A percentile compares a stretch with the other conserved stretches of the same genome.
Evolutionary conservation across 2,329 filamentous ascomycete species (phyloP).

Genomic region (Fusarium pininemorale): DNA sequence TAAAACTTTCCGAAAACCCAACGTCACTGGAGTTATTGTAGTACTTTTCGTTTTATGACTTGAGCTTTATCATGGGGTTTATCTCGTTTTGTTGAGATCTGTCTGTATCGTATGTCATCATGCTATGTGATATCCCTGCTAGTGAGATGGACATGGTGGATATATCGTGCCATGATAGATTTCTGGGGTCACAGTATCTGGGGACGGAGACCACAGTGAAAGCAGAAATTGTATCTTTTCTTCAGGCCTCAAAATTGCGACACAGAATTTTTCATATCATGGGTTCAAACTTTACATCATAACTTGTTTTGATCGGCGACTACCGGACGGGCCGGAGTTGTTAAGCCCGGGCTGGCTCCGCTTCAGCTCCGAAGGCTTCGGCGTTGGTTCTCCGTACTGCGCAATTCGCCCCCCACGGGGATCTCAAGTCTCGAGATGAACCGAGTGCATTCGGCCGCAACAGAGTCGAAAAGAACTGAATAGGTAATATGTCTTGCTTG

Average conservation of each 20-base stretch:
- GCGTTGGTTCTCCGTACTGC: conserved; percentile 25
- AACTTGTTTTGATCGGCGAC: conserved; percentile 3
- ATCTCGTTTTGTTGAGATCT: not conserved
- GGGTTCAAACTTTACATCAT: not conserved
- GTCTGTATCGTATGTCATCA: conserved; percentile 19
- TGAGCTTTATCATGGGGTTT: not conserved
- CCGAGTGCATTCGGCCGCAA: not conserved
- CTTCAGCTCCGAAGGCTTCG: conserved; percentile 34
- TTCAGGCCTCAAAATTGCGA: too few relatives aligned
- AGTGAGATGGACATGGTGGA: conserved; percentile 1
- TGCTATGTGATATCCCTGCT: conserved; percentile 10
- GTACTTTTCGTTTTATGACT: not conserved
- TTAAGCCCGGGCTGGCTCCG: conserved; percentile 23
- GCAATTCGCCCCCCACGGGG: not conserved
- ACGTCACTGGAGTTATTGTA: not conserved
- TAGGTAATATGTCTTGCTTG: not conserved
- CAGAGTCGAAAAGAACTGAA: not conserved
- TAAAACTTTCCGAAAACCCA: not conserved
- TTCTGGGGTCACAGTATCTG: conserved; percentile 6
- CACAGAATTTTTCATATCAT: not conserved
- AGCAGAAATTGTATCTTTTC: not conserved
- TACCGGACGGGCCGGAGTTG: conserved; percentile 27
- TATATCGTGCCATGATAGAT: conserved; percentile 28
- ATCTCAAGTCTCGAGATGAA: conserved; percentile 1
- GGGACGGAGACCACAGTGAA: not conserved